These are phyloP conservation scores for Thermochaetoides dissita DNA, from an alignment of 2,329 filamentous ascomycete species.

Conservation along the genomic window DNA sequence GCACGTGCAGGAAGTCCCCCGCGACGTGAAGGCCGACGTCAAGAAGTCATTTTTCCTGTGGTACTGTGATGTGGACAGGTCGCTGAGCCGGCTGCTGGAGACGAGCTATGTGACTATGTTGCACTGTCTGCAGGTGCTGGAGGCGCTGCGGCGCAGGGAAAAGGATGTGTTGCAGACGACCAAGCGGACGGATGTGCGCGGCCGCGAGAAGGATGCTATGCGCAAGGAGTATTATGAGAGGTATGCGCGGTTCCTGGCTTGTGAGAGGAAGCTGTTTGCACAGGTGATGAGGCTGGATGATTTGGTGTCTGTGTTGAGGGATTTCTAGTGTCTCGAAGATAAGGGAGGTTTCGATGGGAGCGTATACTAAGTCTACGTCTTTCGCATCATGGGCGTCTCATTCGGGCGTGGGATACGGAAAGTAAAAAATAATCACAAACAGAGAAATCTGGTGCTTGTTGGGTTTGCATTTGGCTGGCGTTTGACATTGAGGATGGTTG, in stretches of 20 bases:
- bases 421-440: not conserved
- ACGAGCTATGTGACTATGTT: slow-evolving; percentile 84
- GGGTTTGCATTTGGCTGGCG: slow-evolving; percentile 10
- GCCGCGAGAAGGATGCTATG: slow-evolving; percentile 69
- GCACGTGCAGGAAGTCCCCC: slow-evolving; percentile 86
- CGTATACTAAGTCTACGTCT: not conserved
- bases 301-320: slow-evolving; percentile 66
- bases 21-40: slow-evolving; percentile 65
- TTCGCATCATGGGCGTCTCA: not conserved
- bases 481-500: slow-evolving; percentile 2
- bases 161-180: slow-evolving; percentile 65
- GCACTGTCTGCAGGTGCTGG: slow-evolving; percentile 65
- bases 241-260: slow-evolving; percentile 43
- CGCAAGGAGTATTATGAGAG: slow-evolving; percentile 57
- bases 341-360: not conserved
- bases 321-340: slow-evolving; percentile 38
- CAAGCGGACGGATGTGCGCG: slow-evolving; percentile 73
- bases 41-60: slow-evolving; percentile 81
- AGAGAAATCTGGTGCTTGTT: no score
- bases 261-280: slow-evolving; percentile 60
- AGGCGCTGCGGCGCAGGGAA: slow-evolving; percentile 58
- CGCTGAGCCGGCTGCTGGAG: slow-evolving; percentile 56
- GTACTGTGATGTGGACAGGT: slow-evolving; percentile 71
- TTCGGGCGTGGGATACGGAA: not conserved
- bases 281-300: slow-evolving; percentile 76